Base-by-base conservation (phyloP, 805 yeast genomes). In the Starmerella apicola region DNA sequence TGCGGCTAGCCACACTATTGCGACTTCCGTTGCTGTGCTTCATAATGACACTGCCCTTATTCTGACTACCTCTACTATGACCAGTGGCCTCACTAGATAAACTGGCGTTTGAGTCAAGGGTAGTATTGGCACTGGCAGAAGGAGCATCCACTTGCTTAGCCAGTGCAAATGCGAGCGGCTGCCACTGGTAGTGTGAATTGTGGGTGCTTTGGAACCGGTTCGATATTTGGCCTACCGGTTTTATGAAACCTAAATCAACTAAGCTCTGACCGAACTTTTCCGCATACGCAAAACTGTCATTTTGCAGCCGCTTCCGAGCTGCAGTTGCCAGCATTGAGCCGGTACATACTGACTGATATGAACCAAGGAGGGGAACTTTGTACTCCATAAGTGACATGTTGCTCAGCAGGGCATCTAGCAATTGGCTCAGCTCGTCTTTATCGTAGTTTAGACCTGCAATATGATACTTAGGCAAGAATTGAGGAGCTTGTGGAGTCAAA, bases 211-310 rank as follows among this genome's bases (percentile, higher is more conserved):
- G 79, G 58, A 82, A 83, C 39, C 42, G 40, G 40, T 58, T 64
- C 29, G 55, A 46, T 18, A 52, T 37, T 33, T 74, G 67, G 2
- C 86, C 88, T 21, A 81, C 74, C 16, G 76, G 65, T 37, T 64
- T 65, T 23, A 82, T 54, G 46, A 71, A 79, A 0, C 81, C 85
- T 37, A 68, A 55, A 25, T 70, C 64, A 10, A 81, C 60, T 45
- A 82, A 64, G 48, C 76, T 82, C 58, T 81, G 88, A 16, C 94
- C 94, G 57, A 81, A 74, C 26, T 54, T 55, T 58, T 84, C 94
- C 8, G 82, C 78, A 49, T 68, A 70, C 15, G 72, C 81, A 20
- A 76, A 61, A 50, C 71, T 68, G 12, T 56, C 52, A 33, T 67
- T 61, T 9, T 67, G 62, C 37, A 75, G 58, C 46, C 70, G 68